Percentiles rank a stretch among this genome's conserved stretches.
Conservation (phyloP, 208 protist species). For the Wallacemonas sp. region DNA sequence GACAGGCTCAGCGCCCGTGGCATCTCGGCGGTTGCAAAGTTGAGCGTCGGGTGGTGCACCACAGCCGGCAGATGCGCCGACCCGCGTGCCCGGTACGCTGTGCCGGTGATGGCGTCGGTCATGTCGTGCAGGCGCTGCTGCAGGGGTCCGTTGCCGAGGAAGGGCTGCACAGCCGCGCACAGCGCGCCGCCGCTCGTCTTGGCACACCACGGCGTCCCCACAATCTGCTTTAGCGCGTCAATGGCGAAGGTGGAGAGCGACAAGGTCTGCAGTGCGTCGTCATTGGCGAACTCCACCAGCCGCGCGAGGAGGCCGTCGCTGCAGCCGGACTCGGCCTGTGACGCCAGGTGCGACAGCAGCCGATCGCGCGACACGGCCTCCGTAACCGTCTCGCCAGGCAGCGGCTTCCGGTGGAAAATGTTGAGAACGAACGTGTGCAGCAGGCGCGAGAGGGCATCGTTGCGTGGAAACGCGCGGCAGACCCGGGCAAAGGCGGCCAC, state of each 20-base stretch:
- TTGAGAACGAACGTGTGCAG: slow-evolving; percentile 42
- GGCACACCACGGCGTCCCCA: slow-evolving; percentile 37
- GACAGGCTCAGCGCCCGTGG: slow-evolving; percentile 15
- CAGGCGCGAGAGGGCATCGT: slow-evolving; percentile 38
- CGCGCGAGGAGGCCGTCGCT: slow-evolving; percentile 3
- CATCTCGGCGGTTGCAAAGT: slow-evolving; percentile 37
- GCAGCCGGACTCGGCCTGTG: background rate
- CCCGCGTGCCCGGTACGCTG: slow-evolving; percentile 28
- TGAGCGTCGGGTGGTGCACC: slow-evolving; percentile 48
- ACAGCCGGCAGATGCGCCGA: slow-evolving; percentile 24
- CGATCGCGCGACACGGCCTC: slow-evolving; percentile 42
- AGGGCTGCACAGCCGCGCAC: slow-evolving; percentile 32
- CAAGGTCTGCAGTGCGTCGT: slow-evolving; percentile 19
- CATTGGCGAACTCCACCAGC: slow-evolving; percentile 25
- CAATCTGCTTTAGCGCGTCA: slow-evolving; percentile 36
- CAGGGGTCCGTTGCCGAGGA: slow-evolving; percentile 23
- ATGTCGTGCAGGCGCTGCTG: slow-evolving; percentile 45
- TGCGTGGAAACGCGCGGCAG: slow-evolving; percentile 45
- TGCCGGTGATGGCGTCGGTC: slow-evolving; percentile 50
- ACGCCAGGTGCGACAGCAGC: slow-evolving; percentile 36
- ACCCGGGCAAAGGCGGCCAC: slow-evolving; percentile 43
- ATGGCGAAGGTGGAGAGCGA: slow-evolving; percentile 49
- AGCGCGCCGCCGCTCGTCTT: slow-evolving; percentile 25
- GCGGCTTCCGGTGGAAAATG: slow-evolving; percentile 44
- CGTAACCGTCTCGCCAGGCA: slow-evolving; percentile 29